Conservation (phyloP, 768 basidiomycete species). For the Pisolithus microcarpus region DNA sequence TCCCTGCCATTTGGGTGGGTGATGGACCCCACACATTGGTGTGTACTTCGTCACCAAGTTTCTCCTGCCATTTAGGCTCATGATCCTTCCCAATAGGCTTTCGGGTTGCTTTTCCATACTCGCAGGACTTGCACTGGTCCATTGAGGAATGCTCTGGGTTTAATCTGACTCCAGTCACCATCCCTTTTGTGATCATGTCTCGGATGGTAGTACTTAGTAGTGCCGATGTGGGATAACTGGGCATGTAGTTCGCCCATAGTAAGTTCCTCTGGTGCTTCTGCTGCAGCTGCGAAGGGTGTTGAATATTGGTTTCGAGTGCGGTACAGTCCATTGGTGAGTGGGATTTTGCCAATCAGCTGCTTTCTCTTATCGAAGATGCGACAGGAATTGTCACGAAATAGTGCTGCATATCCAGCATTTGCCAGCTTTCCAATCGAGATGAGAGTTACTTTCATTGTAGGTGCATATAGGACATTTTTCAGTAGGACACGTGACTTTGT, state of each 20-base stretch:
- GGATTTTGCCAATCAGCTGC: not conserved
- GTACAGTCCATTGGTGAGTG: constrained; percentile 1
- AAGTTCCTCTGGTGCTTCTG: not conserved
- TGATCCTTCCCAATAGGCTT: constrained; percentile 5
- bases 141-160: not conserved
- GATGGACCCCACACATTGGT: constrained; percentile 24
- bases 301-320: not conserved
- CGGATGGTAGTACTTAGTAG: not conserved
- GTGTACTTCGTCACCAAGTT: constrained; percentile 6
- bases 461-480: not conserved
- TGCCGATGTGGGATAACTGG: not conserved
- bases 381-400: not conserved
- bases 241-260: constrained; percentile 1
- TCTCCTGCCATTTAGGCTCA: not conserved
- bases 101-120: constrained; percentile 3
- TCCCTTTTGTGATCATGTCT: not conserved
- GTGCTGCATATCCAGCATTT: not conserved
- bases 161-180: not conserved
- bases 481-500: not conserved
- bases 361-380: not conserved
- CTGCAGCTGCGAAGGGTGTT: not conserved
- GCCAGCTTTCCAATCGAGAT: constrained; percentile 3
- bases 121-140: constrained; percentile 6
- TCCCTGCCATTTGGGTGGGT: constrained; percentile 3
- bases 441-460: constrained; percentile 1